phyloP scores from a whole-genome alignment of 306 rosid species.

The Notholithocarpus densiflorus region DNA sequence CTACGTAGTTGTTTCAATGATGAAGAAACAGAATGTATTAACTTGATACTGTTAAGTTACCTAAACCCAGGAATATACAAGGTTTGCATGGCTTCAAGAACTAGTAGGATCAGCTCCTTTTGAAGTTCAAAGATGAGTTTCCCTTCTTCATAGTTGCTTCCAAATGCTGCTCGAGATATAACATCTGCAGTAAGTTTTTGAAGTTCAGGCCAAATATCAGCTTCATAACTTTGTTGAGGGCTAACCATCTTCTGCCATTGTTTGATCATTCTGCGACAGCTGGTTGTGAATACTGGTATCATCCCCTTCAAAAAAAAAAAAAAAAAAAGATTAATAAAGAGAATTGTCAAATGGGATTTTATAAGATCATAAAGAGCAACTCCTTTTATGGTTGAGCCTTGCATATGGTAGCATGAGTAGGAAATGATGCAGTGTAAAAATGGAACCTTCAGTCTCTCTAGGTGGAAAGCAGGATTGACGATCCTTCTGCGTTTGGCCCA shows the following conservation, averaged over 20 bases:
- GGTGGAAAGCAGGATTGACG: no score
- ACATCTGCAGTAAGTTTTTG: constrained; percentile 40
- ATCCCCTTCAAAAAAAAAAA: no score
- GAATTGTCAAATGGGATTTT: no score
- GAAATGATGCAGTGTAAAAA: no score
- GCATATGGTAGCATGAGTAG: no score
- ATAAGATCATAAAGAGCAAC: no score
- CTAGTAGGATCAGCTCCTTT: constrained; percentile 33
- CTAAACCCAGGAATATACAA: constrained; percentile 47
- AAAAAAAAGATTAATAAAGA: no score
- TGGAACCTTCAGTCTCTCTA: no score
- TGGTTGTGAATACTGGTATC: not conserved
- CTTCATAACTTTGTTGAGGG: constrained; percentile 27
- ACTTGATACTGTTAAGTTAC: constrained; percentile 10
- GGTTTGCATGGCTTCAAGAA: constrained; percentile 51
- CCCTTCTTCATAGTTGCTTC: constrained; percentile 48
- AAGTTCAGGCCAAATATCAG: constrained; percentile 47
- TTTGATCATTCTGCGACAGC: constrained; percentile 39
- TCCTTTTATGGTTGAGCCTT: no score
- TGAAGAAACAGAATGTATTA: not conserved
- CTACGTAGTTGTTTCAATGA: not conserved
- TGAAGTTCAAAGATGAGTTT: constrained; percentile 44
- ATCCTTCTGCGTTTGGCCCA: no score
- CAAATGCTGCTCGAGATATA: constrained; percentile 44
- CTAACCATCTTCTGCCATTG: constrained; percentile 31